Conservation (phyloP, 768 basidiomycete species). For the Suillus spraguei region DNA sequence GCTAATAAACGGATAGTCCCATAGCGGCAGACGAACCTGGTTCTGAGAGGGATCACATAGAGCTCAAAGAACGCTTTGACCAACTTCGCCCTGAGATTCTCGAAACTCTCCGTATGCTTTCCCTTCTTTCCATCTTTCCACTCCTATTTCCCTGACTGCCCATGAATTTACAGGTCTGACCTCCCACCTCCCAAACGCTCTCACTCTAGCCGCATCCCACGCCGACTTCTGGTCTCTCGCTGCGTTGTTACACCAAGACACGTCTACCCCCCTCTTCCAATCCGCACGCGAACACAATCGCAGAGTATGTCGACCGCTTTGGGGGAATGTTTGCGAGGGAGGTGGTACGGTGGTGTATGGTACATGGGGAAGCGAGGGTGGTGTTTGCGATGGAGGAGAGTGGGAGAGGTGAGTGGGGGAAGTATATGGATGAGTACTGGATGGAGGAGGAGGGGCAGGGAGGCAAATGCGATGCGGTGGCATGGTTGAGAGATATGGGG, state of each 20-base stretch:
- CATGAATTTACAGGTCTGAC: slow-evolving; percentile 52
- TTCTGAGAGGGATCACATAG: slow-evolving; percentile 55
- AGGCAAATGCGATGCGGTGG: slow-evolving; percentile 55
- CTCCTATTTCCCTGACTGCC: background rate
- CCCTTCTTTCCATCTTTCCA: background rate
- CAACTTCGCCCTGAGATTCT: slow-evolving; percentile 76
- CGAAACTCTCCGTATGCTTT: slow-evolving; percentile 71
- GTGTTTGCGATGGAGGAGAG: slow-evolving; percentile 76
- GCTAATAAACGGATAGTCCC: slow-evolving; percentile 36
- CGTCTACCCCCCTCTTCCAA: slow-evolving; percentile 69
- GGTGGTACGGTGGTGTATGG: slow-evolving; percentile 92
- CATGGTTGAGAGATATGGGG: slow-evolving; percentile 89
- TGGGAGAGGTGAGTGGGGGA: slow-evolving; percentile 40
- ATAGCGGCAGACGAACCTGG: slow-evolving; percentile 49
- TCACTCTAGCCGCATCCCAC: slow-evolving; percentile 83
- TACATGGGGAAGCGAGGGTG: slow-evolving; percentile 81
- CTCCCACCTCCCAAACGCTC: slow-evolving; percentile 71
- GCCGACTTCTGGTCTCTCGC: slow-evolving; percentile 86
- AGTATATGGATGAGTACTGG: slow-evolving; percentile 77
- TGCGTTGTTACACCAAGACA: slow-evolving; percentile 73
- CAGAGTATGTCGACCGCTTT: slow-evolving; percentile 75
- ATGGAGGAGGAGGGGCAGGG: slow-evolving; percentile 39
- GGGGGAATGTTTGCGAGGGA: slow-evolving; percentile 85
- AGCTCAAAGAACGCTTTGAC: slow-evolving; percentile 67
- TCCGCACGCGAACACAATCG: slow-evolving; percentile 62